Evolutionary conservation across 768 basidiomycete species (phyloP).

Genomic region (Xerocomus spinulosus): DNA sequence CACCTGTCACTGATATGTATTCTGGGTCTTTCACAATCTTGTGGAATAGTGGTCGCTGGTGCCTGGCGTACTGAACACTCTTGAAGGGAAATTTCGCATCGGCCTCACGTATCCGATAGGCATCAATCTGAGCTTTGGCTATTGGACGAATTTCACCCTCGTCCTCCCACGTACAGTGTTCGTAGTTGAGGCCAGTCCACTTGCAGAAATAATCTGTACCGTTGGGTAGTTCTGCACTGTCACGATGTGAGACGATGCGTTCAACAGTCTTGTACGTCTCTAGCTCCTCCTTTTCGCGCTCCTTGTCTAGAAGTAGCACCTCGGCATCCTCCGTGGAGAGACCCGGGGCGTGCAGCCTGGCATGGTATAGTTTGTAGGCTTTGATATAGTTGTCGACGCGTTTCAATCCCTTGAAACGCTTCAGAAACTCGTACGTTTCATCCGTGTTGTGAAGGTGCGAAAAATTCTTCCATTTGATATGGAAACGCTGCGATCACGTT

Average conservation of each 20-base stretch:
- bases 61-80: conserved; percentile 61
- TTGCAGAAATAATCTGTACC: conserved; percentile 92
- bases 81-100: conserved; percentile 84
- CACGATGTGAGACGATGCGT: conserved; percentile 78
- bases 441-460: conserved; percentile 99
- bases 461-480: conserved; percentile 99
- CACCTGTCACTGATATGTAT: conserved; percentile 75
- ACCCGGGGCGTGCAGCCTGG: conserved; percentile 56
- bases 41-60: conserved; percentile 70
- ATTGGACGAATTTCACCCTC: conserved; percentile 75
- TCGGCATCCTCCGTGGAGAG: conserved; percentile 86
- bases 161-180: conserved; percentile 94
- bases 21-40: conserved; percentile 87
- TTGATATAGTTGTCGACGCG: conserved; percentile 99
- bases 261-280: conserved; percentile 92
- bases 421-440: conserved; percentile 93
- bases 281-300: conserved; percentile 85
- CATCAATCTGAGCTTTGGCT: conserved; percentile 73
- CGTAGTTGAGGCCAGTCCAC: conserved; percentile 91
- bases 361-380: conserved; percentile 70
- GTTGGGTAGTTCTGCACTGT: conserved; percentile 43
- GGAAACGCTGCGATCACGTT: conserved; percentile 67
- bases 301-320: conserved; percentile 82
- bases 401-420: conserved; percentile 92
- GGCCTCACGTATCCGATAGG: conserved; percentile 70